Conservation (phyloP, 805 yeast species). For the Priceomyces melissophilus region DNA sequence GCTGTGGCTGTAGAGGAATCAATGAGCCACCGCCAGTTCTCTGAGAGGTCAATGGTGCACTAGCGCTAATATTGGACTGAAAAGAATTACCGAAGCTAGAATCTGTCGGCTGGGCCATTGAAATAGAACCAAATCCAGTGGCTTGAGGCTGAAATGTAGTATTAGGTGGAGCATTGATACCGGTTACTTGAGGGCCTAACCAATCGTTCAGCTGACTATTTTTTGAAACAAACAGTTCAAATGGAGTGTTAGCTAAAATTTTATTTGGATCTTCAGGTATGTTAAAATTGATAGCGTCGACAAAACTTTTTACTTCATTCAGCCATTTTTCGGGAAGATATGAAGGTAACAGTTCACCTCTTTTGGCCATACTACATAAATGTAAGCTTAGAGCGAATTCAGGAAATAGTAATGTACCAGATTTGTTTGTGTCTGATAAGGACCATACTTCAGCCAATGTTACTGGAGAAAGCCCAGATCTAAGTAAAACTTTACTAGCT, state of each 20-base stretch:
- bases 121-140: conserved; percentile 22
- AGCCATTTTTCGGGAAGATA: conserved; percentile 66
- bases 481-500: conserved; percentile 75
- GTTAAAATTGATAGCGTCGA: conserved; percentile 80
- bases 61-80: conserved; percentile 10
- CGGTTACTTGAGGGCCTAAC: conserved; percentile 33
- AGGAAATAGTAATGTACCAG: conserved; percentile 85
- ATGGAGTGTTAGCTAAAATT: conserved; percentile 44
- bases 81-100: conserved; percentile 22
- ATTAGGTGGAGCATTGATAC: conserved; percentile 16
- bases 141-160: conserved; percentile 39
- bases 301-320: conserved; percentile 85
- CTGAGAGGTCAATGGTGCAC: conserved; percentile 29
- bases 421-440: conserved; percentile 80
- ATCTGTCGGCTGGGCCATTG: conserved; percentile 9
- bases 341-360: conserved; percentile 75
- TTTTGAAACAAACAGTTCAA: conserved; percentile 25
- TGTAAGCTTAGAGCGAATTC: conserved; percentile 92
- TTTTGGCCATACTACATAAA: conserved; percentile 71
- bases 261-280: conserved; percentile 57
- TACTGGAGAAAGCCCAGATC: conserved; percentile 73
- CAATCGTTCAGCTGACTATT: conserved; percentile 20
- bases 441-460: conserved; percentile 87
- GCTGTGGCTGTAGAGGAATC: conserved; percentile 57
- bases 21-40: conserved; percentile 45